Base-by-base conservation (phyloP, 441 rosid genomes). In the Arabidopsis hybrid region DNA sequence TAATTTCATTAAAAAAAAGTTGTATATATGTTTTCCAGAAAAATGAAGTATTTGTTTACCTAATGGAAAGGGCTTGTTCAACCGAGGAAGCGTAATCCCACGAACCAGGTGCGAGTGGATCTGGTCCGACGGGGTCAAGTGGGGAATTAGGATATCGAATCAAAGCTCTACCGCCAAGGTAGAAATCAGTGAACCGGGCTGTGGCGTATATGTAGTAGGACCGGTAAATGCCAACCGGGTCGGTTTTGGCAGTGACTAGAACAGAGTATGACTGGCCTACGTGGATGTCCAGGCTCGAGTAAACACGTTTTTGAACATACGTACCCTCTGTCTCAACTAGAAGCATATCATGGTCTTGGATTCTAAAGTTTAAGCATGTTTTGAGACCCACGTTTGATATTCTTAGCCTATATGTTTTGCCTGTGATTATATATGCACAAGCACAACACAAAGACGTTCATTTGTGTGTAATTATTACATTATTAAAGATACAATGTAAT, bases 241-340 rank as follows among this genome's bases (percentile, higher is more conserved):
- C 76, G 63, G 85, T 83, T 69, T 85, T 77, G 1, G 88, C 85
- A 2, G 87, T 88, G 68, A 90, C 78, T 2, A 90, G 91, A 71
- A 88, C 84, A 1, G 96, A 90, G 69, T 87, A 86, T 45, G 95
- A 88, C 65, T 90, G 92, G 40, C 91, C 92, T 1, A 88, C 88
- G 51, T 90, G 91, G 13, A 87, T 78, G 7, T 88, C 91, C 1
- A 90, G 70, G 16, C 81, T 83, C 11, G 82, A 76, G 55, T 85
- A 52, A 2, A 35, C 26, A 26, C 47, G 83, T 76, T 86, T 80
- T 21, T 81, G 74, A 40, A 87, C 83, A 77, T 90, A 88, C 7
- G 95, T 82, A 32, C 91, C 91, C 71, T 88, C 93, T 7, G 91
- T 82, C 75, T 90, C 95, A 12, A 90, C 89, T 64, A 90, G 77